Evolutionary conservation across 1,284 basidiomycete species (phyloP), one percentile per base, ranked within the genome.

Genomic region (Malassezia nana): DNA sequence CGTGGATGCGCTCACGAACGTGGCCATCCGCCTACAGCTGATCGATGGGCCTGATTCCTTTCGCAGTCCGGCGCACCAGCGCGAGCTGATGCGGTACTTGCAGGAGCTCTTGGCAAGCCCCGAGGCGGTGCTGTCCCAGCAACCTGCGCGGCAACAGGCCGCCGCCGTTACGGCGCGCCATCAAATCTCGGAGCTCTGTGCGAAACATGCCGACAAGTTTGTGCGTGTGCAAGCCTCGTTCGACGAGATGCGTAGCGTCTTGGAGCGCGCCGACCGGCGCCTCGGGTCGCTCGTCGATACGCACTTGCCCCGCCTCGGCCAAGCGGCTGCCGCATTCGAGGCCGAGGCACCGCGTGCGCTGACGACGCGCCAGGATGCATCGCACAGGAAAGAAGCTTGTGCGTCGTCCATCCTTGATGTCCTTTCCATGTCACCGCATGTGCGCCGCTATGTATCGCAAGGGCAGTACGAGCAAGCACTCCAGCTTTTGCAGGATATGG

Each of bases 391-490:
- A 24, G 30, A 41, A 13, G 30, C 18, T 7, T 25, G 25, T 16
- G 29, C 26, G 1, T 24, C 32, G 2, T 6, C 35, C 7, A 13
- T 56, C 3, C 31, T 25, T 8, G 24, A 20, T 13, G n/a, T 51
- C 13, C 26, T 50, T 3, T 26, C 20, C 16, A 10, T 42, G 3
- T 31, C 50, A 1, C 9, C 22, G 5, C 13, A 32, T 10, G n/a
- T 56, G n/a, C 40, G 29, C 12, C 26, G 43, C 30, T 46, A 30
- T 42, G 32, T 56, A 1, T 38, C 40, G 8, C 32, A 33, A 9
- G 54, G 46, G 12, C 24, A 46, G 20, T 50, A 56, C 24, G 48
- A 56, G 24, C 48, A 51, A 8, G 54, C 49, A 15, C 44, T 56
- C 6, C 33, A 28, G 20, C 32, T 51, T 18, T n/a, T 35, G 25